Percentiles rank a stretch among this genome's conserved stretches.
Evolutionary conservation across 352 stramenopile genomes (phyloP).

Genomic region (Pythium myriotylum): DNA sequence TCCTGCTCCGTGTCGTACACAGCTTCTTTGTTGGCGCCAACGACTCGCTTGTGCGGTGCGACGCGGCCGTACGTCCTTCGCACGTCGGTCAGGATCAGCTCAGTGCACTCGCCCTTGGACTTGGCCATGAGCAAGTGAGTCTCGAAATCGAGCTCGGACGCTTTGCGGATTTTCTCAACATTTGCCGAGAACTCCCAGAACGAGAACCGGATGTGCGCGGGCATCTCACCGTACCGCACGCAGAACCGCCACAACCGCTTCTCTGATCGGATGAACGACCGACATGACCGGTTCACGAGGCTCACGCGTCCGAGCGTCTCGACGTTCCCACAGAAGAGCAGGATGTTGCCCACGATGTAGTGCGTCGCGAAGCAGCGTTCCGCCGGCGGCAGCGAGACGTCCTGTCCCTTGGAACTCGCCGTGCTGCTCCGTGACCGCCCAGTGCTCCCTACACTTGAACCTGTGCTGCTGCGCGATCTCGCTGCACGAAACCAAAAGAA

Average conservation of each 20-base stretch:
- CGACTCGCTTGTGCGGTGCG: conserved; percentile 69
- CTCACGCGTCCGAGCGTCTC: conserved; percentile 47
- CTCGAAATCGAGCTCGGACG: conserved; percentile 77
- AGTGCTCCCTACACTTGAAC: conserved; percentile 2
- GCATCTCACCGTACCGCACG: conserved; percentile 74
- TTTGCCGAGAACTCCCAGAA: conserved; percentile 77
- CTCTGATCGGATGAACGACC: conserved; percentile 67
- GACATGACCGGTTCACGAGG: conserved; percentile 57
- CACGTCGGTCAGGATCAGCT: conserved; percentile 85
- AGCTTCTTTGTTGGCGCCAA: conserved; percentile 56
- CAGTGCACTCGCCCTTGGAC: conserved; percentile 82
- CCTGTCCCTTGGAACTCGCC: conserved; percentile 22
- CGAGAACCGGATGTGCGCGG: conserved; percentile 52
- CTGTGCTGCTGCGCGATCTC: conserved; percentile 15
- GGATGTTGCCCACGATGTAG: conserved; percentile 74
- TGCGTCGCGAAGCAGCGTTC: conserved; percentile 58
- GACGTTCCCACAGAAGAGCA: conserved; percentile 70
- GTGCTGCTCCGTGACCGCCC: conserved; percentile 18
- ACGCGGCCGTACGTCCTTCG: conserved; percentile 82
- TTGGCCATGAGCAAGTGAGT: conserved; percentile 85
- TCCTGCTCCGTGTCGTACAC: conserved; percentile 62
- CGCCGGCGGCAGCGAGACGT: conserved; percentile 11
- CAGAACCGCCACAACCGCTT: conserved; percentile 78
- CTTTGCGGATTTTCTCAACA: conserved; percentile 41
- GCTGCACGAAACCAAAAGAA: too few species aligned